Evolutionary conservation across 805 yeast species (phyloP).

Genomic region (Lipomyces yamadae): DNA sequence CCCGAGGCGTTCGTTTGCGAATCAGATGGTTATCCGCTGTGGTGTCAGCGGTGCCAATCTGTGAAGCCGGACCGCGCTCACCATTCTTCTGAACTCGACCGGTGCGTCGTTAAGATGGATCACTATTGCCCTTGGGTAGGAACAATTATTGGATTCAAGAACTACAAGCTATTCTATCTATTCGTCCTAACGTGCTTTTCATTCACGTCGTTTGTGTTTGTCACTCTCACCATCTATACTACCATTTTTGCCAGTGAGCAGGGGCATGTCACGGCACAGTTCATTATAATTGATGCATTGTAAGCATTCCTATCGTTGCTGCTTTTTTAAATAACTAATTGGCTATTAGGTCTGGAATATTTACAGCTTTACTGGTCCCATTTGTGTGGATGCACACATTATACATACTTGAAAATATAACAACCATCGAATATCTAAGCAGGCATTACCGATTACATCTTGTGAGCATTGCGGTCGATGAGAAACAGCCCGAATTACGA

Average conservation of each 20-base stretch:
- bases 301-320: conserved; percentile 4
- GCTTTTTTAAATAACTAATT: background rate
- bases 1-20: conserved; percentile 73
- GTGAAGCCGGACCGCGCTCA: conserved; percentile 71
- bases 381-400: conserved; percentile 26
- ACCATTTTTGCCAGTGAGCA: conserved; percentile 15
- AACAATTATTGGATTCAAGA: conserved; percentile 66
- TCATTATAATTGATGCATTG: conserved; percentile 28
- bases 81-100: conserved; percentile 61
- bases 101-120: conserved; percentile 77
- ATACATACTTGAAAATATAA: conserved; percentile 24
- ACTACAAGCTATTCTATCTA: conserved; percentile 64
- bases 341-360: conserved; percentile 20
- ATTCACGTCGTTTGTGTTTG: conserved; percentile 23
- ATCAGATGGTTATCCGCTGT: conserved; percentile 71
- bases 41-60: conserved; percentile 71
- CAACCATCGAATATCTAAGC: conserved; percentile 30
- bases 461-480: conserved; percentile 11
- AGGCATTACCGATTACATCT: conserved; percentile 23
- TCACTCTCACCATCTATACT: conserved; percentile 27
- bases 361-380: conserved; percentile 11
- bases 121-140: conserved; percentile 86
- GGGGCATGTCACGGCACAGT: conserved; percentile 30
- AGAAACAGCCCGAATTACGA: conserved; percentile 11
- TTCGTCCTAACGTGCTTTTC: conserved; percentile 40